Base-by-base conservation (phyloP, 345 rosid species). In the Ceriops zippeliana region DNA sequence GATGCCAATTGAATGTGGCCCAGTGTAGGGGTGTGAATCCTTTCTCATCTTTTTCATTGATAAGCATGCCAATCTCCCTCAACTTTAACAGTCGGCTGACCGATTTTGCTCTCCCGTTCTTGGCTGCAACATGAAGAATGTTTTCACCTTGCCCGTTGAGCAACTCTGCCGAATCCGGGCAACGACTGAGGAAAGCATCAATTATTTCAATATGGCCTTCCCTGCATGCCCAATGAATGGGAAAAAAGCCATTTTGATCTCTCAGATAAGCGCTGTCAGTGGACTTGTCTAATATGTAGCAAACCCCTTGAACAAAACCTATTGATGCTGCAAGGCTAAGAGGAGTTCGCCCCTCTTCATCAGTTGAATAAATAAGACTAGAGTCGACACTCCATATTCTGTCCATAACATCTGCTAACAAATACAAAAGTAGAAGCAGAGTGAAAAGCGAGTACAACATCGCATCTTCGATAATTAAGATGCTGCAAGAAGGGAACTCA, bases 301-400 rank as follows among this genome's bases (percentile, higher is more conserved):
- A 6, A 3, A 52, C 69, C 19, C 61, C 53, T 17, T 21, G 17
- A 3, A 11, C 7, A 35, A 21, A 9, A 24, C 58, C 58, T 2
- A 62, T 42, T 11, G 53, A 38, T 2, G 71, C 74, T 0, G 74
- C 79, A 42, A 53, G 47, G 62, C 66, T 60, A 53, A 70, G 68
- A 0, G 75, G 54, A 52, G 17, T 66, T 30, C 67, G 21, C 5
- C 19, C 31, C 9, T 19, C 31, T 5, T 24, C 11, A 42, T 69
- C 78, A 13, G 49, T 42, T 42, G 49, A 42, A 42, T 42, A 11
- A 42, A 42, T 11, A 2, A 42, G 49, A 2, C 17, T 13, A 11
- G 49, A 2, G 4, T 42, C 17, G 13, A 42, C 11, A 4, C 49
- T 42, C 17, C 16, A 42, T 42, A 42, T 42, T 42, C 16, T 11